Percentiles rank a stretch among this genome's conserved stretches.
phyloP scores from a whole-genome alignment of 2,329 filamentous ascomycete genomes.

The Pseudogymnoascus sp. region DNA sequence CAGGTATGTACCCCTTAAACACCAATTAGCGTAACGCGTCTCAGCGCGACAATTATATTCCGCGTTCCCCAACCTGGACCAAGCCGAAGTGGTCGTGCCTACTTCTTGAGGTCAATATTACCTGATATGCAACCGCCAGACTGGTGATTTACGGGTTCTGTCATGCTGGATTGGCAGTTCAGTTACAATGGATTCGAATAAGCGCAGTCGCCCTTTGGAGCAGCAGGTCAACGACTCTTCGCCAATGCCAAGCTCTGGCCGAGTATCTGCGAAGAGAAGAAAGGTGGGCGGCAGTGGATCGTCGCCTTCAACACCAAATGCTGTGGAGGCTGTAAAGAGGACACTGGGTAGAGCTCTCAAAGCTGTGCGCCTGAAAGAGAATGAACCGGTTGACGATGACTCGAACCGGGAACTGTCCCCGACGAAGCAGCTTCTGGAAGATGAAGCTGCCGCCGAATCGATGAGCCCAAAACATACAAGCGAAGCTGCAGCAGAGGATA shows the following conservation, averaged over 20 bases:
- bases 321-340: slow-evolving; percentile 16
- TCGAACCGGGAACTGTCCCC: slow-evolving; percentile 15
- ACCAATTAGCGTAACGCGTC: slow-evolving; percentile 3
- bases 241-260: slow-evolving; percentile 2
- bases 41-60: slow-evolving; percentile 2
- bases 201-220: slow-evolving; percentile 1
- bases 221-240: slow-evolving; percentile 3
- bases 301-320: slow-evolving; percentile 19
- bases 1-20: neutral
- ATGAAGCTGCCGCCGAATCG: slow-evolving; percentile 6
- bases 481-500: neutral
- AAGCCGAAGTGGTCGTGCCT: neutral
- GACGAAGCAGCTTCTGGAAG: neutral
- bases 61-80: neutral
- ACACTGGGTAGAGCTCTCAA: slow-evolving; percentile 14
- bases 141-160: neutral
- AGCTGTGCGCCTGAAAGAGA: neutral
- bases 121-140: neutral
- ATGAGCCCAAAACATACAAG: neutral
- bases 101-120: neutral
- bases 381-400: slow-evolving; percentile 15
- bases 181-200: neutral
- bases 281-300: slow-evolving; percentile 9
- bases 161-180: neutral
- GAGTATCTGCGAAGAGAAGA: slow-evolving; percentile 14